phyloP scores from a whole-genome alignment of 1,284 basidiomycete species.

The Caloboletus firmus region DNA sequence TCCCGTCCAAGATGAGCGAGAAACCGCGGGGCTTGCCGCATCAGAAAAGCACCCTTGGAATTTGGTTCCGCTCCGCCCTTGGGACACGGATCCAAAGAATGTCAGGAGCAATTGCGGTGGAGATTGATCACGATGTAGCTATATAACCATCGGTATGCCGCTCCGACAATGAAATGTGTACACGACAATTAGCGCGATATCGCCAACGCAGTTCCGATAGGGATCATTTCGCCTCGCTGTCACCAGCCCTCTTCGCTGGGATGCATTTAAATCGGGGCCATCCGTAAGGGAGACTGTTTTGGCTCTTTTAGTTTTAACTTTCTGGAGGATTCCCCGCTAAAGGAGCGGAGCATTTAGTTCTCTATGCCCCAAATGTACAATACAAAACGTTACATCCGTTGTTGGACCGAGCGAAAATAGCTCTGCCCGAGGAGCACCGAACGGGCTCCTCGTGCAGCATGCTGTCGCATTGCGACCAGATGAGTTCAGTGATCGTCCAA shows the following conservation, averaged over 20 bases:
- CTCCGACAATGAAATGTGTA: slow-evolving; percentile 22
- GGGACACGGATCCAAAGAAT: background rate
- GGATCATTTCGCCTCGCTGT: slow-evolving; percentile 23
- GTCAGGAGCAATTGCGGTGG: slow-evolving; percentile 2
- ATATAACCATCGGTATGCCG: slow-evolving; percentile 26
- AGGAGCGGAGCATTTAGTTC: slow-evolving; percentile 19
- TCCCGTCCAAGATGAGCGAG: slow-evolving; percentile 2
- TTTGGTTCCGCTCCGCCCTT: slow-evolving; percentile 16
- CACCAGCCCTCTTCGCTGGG: slow-evolving; percentile 21
- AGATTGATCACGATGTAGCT: slow-evolving; percentile 4
- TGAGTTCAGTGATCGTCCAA: slow-evolving; percentile 24
- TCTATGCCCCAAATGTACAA: slow-evolving; percentile 23
- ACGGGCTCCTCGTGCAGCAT: slow-evolving; percentile 27
- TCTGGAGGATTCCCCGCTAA: slow-evolving; percentile 29
- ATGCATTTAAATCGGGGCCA: slow-evolving; percentile 17
- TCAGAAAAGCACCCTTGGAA: slow-evolving; percentile 6
- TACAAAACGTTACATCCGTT: slow-evolving; percentile 13
- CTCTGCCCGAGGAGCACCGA: slow-evolving; percentile 34
- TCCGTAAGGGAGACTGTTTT: slow-evolving; percentile 31
- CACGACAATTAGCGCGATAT: slow-evolving; percentile 14
- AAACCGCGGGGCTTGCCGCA: slow-evolving; percentile 3
- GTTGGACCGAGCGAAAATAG: slow-evolving; percentile 28
- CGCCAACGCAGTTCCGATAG: slow-evolving; percentile 6
- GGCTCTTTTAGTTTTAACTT: slow-evolving; percentile 38
- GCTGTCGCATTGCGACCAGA: slow-evolving; percentile 23